Evolutionary conservation across 371 early-diverging fungal species (phyloP), one percentile per base, ranked within the genome.

Genomic region (Conidiobolus incongruus): DNA sequence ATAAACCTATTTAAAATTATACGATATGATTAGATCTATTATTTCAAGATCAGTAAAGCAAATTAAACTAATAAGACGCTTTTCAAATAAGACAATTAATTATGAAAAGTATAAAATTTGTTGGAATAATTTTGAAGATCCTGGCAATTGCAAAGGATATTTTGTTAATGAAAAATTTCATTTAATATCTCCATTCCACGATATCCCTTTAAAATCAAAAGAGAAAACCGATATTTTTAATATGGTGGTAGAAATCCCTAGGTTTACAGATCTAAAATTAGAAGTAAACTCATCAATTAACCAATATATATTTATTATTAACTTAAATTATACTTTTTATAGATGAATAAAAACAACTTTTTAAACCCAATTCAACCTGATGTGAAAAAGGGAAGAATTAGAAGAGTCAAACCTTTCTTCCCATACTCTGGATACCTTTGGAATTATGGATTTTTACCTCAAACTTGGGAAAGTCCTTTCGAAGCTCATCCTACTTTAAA

Each of bases 311-410:
- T 8, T 13, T 31, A 31, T 31, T 31, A 31, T 8, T 13, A 31
- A 8, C 13, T 8, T 31, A 31, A 8, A 31, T 8, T 31, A 31
- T 31, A 8, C 13, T 31, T 8, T 31, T 31, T 8, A 8, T 37
- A 81, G 77, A 90, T 95, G 60, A 72, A 80, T 54, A 92, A 81
- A 59, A 79, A 75, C 35, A 86, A 88, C 60, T 44, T 62, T 41
- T 74, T 91, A 58, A 99, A 99, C 75, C 99, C 99, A 35, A 90
- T 99, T 51, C 91, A 83, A 63, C 99, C 99, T 64, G 99, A 99
- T 59, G 66, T 80, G 42, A 99, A 99, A 69, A 98, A 99, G 63
- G 92, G 88, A 54, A 91, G 92, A 61, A 78, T 93, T 44, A 74
- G 99, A 45, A 98, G 80, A 61, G 96, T 98, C 38, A 74, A 85